Evolutionary conservation across 352 stramenopile genomes (phyloP), one percentile per base, ranked within the genome.

Genomic region (Phytopythium litorale): DNA sequence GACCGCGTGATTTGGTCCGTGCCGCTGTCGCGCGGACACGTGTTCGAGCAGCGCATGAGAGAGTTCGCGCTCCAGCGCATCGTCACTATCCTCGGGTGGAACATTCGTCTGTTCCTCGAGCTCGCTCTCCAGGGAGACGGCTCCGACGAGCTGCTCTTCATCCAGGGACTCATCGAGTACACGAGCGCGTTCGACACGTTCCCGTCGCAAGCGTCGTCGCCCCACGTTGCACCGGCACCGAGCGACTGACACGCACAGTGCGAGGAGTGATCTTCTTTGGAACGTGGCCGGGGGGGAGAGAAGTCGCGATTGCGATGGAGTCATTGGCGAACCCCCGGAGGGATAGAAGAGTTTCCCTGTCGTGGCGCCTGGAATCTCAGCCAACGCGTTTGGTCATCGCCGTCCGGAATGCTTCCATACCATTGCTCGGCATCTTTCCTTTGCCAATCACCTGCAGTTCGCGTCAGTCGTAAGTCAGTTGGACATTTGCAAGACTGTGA

Each of bases 1-100:
- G 56, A 56, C 16, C 51, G 32, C 13, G 40, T 71, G 21, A 65
- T 74, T 25, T 62, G 30, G 21, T 70, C 67, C 28, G 55, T 61
- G 5, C 11, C 69, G 1, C 42, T 73, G n/a, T 73, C 63, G 50
- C 51, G 23, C 18, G 37, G 62, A 2, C 51, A 32, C 25, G 62
- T 64, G 3, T 68, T 71, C 35, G 55, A 70, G 21, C 30, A 68
- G 1, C 43, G 63, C 53, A 68, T 46, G 2, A 62, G 59, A 2
- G 64, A 53, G 15, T 46, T 71, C 18, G 63, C 59, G 0, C 21
- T 68, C 7, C 67, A 73, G 51, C 67, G 67, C 19, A 67, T 61
- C 8, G 33, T 71, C 23, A 73, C 67, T 2, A 65, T 73, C 19
- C 51, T 73, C 0, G 60, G 67, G 2, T 73, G 67, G 63, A 68